Percentiles rank a stretch among this genome's conserved stretches.
phyloP scores from a whole-genome alignment of 2,329 filamentous ascomycete species.

The Epichloe bromicola region DNA sequence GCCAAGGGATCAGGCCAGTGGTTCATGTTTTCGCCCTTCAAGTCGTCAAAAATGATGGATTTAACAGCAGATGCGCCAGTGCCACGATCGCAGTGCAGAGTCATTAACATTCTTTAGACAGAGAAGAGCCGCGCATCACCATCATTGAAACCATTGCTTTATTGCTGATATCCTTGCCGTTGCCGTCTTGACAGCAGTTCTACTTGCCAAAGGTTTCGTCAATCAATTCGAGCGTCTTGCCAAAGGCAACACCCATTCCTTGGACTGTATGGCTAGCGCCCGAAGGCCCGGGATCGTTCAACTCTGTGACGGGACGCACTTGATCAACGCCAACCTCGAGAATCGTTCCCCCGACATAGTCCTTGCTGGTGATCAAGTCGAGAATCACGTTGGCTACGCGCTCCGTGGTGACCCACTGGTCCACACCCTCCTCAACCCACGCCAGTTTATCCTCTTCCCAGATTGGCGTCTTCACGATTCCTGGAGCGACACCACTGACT shows the following conservation, averaged over 20 bases:
- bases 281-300: slow-evolving; percentile 7
- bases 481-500: slow-evolving; percentile 24
- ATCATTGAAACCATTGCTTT: no score
- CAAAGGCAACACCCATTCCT: background rate
- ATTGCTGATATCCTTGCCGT: no score
- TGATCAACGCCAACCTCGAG: slow-evolving; percentile 6
- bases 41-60: no score
- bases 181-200: no score
- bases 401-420: slow-evolving; percentile 22
- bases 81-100: background rate
- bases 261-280: background rate
- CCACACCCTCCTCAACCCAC: slow-evolving; percentile 13
- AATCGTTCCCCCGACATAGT: slow-evolving; percentile 15
- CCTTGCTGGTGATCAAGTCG: slow-evolving; percentile 16
- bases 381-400: slow-evolving; percentile 25
- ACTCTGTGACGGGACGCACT: slow-evolving; percentile 1
- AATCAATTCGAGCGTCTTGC: background rate
- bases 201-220: slow-evolving; percentile 3
- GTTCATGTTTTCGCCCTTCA: no score
- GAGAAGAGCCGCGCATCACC: no score
- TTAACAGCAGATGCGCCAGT: background rate
- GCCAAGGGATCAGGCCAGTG: no score
- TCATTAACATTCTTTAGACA: no score
- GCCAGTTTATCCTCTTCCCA: slow-evolving; percentile 25
- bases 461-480: slow-evolving; percentile 22